phyloP scores from a whole-genome alignment of 2,329 filamentous ascomycete species.

The Ceratocystis colombiana region DNA sequence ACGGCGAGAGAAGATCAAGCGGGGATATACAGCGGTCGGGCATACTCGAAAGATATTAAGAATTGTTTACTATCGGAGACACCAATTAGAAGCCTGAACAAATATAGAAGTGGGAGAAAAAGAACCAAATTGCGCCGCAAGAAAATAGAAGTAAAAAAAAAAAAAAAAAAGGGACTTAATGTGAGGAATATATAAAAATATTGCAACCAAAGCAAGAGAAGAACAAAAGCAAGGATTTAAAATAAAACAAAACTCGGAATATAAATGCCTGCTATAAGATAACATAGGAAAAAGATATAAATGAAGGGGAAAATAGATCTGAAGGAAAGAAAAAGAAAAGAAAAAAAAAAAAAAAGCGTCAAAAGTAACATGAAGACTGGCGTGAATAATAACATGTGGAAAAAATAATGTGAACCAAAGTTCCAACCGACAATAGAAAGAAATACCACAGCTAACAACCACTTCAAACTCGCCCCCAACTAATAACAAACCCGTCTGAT shows the following conservation, averaged over 20 bases:
- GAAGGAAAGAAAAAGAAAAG: neutral
- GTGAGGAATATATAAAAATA: neutral
- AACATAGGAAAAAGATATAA: neutral
- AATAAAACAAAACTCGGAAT: neutral
- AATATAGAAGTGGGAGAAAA: constrained; percentile 23
- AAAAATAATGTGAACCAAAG: constrained; percentile 5
- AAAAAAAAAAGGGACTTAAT: neutral
- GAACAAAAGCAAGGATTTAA: neutral
- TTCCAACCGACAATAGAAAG: neutral
- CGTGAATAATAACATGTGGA: neutral
- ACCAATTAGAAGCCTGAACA: constrained; percentile 5
- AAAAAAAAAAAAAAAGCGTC: neutral
- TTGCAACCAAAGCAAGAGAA: neutral
- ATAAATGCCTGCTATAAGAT: neutral
- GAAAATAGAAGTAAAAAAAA: neutral
- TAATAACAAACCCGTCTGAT: neutral
- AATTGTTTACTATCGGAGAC: neutral
- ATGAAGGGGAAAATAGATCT: neutral
- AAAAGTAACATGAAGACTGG: neutral
- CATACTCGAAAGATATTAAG: neutral
- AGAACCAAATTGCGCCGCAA: constrained; percentile 1
- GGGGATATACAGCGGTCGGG: neutral
- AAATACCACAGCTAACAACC: no score
- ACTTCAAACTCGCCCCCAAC: neutral
- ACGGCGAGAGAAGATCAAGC: neutral